Evolutionary conservation across 1,284 basidiomycete species (phyloP).

Genomic region (Irpex sp.): DNA sequence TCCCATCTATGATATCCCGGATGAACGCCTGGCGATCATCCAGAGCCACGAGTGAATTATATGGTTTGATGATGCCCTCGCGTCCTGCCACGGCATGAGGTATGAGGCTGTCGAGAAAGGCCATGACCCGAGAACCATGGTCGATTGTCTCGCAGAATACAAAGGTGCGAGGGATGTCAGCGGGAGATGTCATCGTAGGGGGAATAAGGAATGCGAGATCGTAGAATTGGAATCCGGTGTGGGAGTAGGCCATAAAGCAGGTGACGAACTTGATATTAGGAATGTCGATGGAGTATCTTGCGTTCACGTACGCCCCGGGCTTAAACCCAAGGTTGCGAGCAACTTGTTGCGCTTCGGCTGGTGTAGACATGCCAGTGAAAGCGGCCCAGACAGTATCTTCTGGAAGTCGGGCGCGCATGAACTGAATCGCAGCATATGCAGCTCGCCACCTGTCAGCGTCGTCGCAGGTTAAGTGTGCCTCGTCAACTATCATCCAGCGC

Average conservation of each 20-base stretch:
- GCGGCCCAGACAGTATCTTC: slow-evolving; percentile 17
- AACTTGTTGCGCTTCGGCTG: slow-evolving; percentile 1
- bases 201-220: slow-evolving; percentile 14
- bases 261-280: slow-evolving; percentile 20
- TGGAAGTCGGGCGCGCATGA: slow-evolving; percentile 15
- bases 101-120: slow-evolving; percentile 8
- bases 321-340: slow-evolving; percentile 13
- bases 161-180: slow-evolving; percentile 8
- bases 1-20: not conserved
- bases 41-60: not conserved
- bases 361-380: slow-evolving; percentile 16
- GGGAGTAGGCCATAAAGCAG: slow-evolving; percentile 16
- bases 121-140: slow-evolving; percentile 11
- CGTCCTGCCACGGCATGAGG: not conserved
- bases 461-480: slow-evolving; percentile 1
- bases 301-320: slow-evolving; percentile 13
- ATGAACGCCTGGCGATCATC: not conserved
- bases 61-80: not conserved
- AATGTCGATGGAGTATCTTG: slow-evolving; percentile 17
- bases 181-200: not conserved
- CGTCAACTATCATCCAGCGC: slow-evolving; percentile 9
- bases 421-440: not conserved
- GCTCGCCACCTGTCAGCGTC: not conserved
- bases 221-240: slow-evolving; percentile 7
- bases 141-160: slow-evolving; percentile 15